phyloP scores from a whole-genome alignment of 169 alveolate species.

The Plasmodium coatneyi region DNA sequence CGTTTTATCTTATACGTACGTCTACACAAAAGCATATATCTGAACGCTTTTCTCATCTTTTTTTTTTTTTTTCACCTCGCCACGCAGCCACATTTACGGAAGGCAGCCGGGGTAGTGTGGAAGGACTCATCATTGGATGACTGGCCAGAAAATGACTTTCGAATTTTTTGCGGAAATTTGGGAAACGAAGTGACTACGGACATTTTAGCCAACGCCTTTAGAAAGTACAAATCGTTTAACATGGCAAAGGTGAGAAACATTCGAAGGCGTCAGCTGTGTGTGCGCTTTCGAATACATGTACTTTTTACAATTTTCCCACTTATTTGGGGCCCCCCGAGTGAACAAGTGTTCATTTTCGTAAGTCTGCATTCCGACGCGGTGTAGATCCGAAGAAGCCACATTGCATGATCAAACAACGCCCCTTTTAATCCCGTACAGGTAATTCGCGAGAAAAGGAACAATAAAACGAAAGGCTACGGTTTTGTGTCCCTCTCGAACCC shows the following conservation, averaged over 20 bases:
- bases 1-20: not conserved
- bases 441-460: constrained; percentile 95
- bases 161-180: constrained; percentile 97
- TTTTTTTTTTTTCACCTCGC: not conserved
- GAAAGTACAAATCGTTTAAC: constrained; percentile 95
- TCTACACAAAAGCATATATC: not conserved
- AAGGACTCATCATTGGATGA: constrained; percentile 96
- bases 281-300: not conserved
- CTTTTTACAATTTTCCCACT: not conserved
- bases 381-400: not conserved
- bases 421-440: constrained; percentile 84
- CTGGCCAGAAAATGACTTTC: constrained; percentile 97
- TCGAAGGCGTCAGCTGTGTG: constrained; percentile 1
- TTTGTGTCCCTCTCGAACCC: constrained; percentile 93
- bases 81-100: constrained; percentile 86
- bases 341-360: not conserved
- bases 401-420: not conserved
- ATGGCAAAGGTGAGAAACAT: constrained; percentile 80
- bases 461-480: constrained; percentile 97
- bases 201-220: constrained; percentile 96
- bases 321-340: not conserved
- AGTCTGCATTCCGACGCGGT: not conserved
- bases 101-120: constrained; percentile 98
- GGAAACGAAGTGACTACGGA: constrained; percentile 98
- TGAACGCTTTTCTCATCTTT: not conserved